These are phyloP conservation scores for Neonectria hederae DNA, from an alignment of 2,329 filamentous ascomycete genomes.

Conservation along the genomic window DNA sequence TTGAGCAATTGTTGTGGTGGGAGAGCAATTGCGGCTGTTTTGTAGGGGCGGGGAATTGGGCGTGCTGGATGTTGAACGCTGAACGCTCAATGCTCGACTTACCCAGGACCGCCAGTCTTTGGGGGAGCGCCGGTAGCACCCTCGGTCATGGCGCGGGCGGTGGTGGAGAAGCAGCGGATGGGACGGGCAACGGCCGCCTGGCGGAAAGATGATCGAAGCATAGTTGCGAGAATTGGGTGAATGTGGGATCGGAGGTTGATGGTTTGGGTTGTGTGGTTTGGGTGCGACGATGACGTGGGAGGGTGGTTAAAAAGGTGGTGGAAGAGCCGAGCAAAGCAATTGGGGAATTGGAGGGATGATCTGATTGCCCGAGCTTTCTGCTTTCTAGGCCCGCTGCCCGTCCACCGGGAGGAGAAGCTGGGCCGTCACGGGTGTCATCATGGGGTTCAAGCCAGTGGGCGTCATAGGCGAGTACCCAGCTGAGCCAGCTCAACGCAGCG, in stretches of 20 bases:
- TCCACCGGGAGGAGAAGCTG: constrained; percentile 12
- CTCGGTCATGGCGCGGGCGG: constrained; percentile 70
- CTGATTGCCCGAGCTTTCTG: constrained; percentile 32
- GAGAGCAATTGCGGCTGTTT: constrained; percentile 16
- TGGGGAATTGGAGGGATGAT: constrained; percentile 35
- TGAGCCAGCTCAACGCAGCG: too few species aligned
- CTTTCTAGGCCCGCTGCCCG: constrained; percentile 12
- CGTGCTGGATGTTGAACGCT: neutral
- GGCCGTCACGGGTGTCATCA: neutral
- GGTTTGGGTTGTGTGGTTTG: constrained; percentile 23
- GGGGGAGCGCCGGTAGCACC: constrained; percentile 75
- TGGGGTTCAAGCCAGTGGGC: neutral
- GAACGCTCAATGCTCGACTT: constrained; percentile 43
- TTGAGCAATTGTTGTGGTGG: too few species aligned
- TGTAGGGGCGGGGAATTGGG: neutral
- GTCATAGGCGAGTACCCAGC: constrained; percentile 30
- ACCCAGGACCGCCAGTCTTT: constrained; percentile 64
- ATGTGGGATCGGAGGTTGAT: constrained; percentile 27
- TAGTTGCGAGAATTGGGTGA: constrained; percentile 48
- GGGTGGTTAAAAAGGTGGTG: constrained; percentile 26
- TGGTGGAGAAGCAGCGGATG: constrained; percentile 69
- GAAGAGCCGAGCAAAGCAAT: constrained; percentile 28
- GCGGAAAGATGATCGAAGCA: constrained; percentile 74
- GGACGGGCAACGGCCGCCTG: constrained; percentile 65
- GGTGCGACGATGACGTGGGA: constrained; percentile 42